Base-by-base conservation (phyloP, 805 yeast species). In the Pichia phayaonensis region DNA sequence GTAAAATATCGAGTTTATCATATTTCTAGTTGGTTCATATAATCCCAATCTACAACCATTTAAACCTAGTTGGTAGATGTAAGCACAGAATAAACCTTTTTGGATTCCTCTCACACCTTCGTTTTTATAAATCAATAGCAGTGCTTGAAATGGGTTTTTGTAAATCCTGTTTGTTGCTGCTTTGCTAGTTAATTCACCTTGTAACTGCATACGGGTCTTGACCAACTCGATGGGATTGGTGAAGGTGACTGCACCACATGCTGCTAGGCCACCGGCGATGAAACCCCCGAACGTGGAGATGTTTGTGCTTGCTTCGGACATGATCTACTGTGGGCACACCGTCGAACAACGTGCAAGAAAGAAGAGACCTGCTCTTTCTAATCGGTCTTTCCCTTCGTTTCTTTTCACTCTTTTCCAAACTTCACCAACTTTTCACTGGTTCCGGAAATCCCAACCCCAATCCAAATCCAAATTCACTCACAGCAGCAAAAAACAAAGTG, bases 181-280 rank as follows among this genome's bases (percentile, higher is more conserved):
- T 6, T 70, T 73, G 31, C 73, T 65, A 13, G 79, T 71, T 47
- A 92, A 73, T 69, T 94, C 98, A 53, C 99, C 99, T 68, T 94
- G 97, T 44, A 94, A 73, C 67, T 94, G 99, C 95, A 92, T 86
- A 70, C 98, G 74, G 10, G 96, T 94, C 71, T 94, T 94, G 59
- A 92, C 89, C 54, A 94, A 73, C 68, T 94, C 99, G 55, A 94
- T 84, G 7, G 99, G 99, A 65, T 94, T 94, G 4, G 98, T 90
- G 64, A 92, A 83, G 0, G 97, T 92, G 43, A 94, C 99, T 0
- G 99, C 98, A 49, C 95, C 94, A 72, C 98, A 90, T 3, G 98
- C 97, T 3, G 99, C 99, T 16, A 86, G 52, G 10, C 94, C 96
- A 50, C 97, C 97, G 4, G 97, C 96, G 6, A 83, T 61, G 60